Conservation (phyloP, 2,329 filamentous ascomycete genomes). For the Pyrenophora seminiperda region DNA sequence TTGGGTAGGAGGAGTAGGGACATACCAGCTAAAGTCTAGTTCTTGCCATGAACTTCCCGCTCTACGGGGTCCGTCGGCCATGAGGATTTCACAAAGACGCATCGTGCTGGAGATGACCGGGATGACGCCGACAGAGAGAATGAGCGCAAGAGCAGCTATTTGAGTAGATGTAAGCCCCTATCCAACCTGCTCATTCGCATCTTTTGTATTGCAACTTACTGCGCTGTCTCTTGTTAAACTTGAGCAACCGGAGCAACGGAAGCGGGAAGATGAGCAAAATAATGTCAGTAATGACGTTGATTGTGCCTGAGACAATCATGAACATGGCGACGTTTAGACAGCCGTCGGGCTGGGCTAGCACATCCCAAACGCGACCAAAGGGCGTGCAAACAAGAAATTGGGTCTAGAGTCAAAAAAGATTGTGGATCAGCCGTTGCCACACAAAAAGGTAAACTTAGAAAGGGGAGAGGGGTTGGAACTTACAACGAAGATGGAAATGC, state of each 20-base stretch:
- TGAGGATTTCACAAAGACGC: conserved; percentile 34
- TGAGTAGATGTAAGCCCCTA: not conserved
- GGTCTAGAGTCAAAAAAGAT: conserved; percentile 8
- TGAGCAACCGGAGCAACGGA: conserved; percentile 30
- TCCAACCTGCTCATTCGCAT: too few relatives aligned
- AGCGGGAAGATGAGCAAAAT: conserved; percentile 32
- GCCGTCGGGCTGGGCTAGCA: conserved; percentile 15
- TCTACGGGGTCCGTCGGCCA: conserved; percentile 18
- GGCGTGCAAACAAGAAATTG: conserved; percentile 32
- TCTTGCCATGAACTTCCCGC: conserved; percentile 21
- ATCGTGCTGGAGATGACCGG: conserved; percentile 35
- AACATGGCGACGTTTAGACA: conserved; percentile 30
- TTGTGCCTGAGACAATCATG: conserved; percentile 27
- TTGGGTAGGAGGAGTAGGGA: not conserved
- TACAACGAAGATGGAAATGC: conserved; percentile 30
- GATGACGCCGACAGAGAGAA: conserved; percentile 36
- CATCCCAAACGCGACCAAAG: conserved; percentile 27
- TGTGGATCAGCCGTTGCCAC: not conserved
- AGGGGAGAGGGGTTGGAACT: not conserved
- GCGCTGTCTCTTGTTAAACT: conserved; percentile 34
- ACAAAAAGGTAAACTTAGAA: too few relatives aligned
- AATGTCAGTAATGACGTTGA: conserved; percentile 34
- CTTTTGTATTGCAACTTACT: conserved; percentile 19
- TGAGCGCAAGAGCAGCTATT: conserved; percentile 30
- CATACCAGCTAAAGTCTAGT: conserved; percentile 31